Evolutionary conservation across 2,329 filamentous ascomycete species (phyloP).

Genomic region (Exophiala spinifera): DNA sequence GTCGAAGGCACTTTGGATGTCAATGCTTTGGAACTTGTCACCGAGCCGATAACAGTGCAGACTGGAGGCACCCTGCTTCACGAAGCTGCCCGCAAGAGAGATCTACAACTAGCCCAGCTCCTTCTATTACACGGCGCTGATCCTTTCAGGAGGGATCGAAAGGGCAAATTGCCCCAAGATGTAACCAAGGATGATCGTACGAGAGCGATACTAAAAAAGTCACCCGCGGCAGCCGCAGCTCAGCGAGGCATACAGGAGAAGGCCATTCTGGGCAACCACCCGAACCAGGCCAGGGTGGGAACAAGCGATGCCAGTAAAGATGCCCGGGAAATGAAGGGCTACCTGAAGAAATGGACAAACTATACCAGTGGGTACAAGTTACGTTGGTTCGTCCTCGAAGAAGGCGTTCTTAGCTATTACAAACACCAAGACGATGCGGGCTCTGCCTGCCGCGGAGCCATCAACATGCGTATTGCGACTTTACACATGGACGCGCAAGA

Average conservation of each 20-base stretch:
- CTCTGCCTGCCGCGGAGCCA: constrained; percentile 92
- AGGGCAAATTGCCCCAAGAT: constrained; percentile 92
- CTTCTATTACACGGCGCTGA: constrained; percentile 91
- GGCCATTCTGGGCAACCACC: constrained; percentile 78
- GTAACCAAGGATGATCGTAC: constrained; percentile 93
- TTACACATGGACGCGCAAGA: constrained; percentile 96
- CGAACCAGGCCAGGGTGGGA: constrained; percentile 36
- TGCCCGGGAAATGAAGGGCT: constrained; percentile 94
- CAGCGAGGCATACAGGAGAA: constrained; percentile 96
- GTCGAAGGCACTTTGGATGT: constrained; percentile 87
- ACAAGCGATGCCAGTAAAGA: constrained; percentile 68
- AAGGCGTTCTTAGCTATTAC: constrained; percentile 96
- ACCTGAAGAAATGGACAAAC: constrained; percentile 99
- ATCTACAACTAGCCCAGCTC: constrained; percentile 82
- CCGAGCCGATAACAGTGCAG: constrained; percentile 72
- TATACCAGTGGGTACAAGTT: constrained; percentile 96
- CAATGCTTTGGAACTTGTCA: constrained; percentile 84
- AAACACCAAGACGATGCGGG: constrained; percentile 98
- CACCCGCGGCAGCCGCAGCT: constrained; percentile 87
- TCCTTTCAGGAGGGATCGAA: constrained; percentile 90
- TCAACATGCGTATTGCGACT: constrained; percentile 96
- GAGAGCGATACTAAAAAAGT: constrained; percentile 84
- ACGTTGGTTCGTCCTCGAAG: constrained; percentile 95
- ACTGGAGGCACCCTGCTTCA: constrained; percentile 89
- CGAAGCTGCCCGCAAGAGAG: constrained; percentile 84